These are phyloP conservation scores for Henckelia pumila DNA, from an alignment of 257 asterid species.

Conservation along the genomic window DNA sequence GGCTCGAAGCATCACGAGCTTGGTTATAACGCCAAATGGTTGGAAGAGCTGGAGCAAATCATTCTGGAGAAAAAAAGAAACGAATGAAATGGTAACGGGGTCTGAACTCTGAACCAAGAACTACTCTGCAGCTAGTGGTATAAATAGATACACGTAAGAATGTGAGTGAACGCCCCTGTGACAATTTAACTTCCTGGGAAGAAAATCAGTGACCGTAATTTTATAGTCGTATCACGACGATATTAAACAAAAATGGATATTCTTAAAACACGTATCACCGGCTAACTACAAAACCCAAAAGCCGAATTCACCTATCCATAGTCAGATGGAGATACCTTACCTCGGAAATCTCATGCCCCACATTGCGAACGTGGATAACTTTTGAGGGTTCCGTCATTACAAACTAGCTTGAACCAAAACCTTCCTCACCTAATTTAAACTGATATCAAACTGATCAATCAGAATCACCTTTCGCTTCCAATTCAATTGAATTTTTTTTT, in stretches of 20 bases:
- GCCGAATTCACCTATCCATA: constrained; percentile 1
- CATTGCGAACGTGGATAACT: constrained; percentile 94
- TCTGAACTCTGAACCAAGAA: constrained; percentile 5
- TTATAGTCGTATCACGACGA: not conserved
- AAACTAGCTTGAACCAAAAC: constrained; percentile 38
- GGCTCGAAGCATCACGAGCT: constrained; percentile 97
- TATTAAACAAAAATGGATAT: constrained; percentile 10
- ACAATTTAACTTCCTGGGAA: not conserved
- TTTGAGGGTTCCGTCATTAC: constrained; percentile 89
- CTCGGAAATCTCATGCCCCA: constrained; percentile 97
- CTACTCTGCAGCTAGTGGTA: not conserved
- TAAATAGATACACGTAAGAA: not conserved
- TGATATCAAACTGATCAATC: constrained; percentile 18
- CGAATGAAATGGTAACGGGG: constrained; percentile 3
- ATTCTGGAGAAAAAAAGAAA: constrained; percentile 49
- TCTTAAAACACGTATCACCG: constrained; percentile 10
- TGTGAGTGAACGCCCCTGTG: not conserved
- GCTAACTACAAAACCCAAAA: constrained; percentile 12
- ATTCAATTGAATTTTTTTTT: not conserved
- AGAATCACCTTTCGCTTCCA: not conserved
- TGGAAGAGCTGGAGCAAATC: constrained; percentile 97
- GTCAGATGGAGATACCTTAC: constrained; percentile 33
- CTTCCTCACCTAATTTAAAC: constrained; percentile 21
- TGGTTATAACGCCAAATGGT: constrained; percentile 89
- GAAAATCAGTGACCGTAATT: constrained; percentile 2